Conservation (phyloP, 352 stramenopile species). For the Pilasporangium apinafurcum region DNA sequence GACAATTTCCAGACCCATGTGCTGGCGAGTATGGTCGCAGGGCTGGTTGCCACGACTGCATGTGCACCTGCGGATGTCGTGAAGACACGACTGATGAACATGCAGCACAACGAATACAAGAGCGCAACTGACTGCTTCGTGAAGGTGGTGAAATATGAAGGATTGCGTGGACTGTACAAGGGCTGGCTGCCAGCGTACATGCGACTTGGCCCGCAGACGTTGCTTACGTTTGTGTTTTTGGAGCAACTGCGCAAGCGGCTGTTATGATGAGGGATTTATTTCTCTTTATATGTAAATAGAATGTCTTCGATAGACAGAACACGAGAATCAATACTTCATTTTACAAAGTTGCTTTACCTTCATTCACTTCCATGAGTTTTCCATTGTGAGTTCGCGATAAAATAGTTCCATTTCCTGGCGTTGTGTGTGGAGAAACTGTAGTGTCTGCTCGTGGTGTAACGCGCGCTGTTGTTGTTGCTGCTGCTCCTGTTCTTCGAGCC, state of each 20-base stretch:
- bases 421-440: slow-evolving; percentile 29
- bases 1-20: slow-evolving; percentile 75
- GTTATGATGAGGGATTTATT: slow-evolving; percentile 16
- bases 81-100: slow-evolving; percentile 84
- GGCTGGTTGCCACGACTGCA: slow-evolving; percentile 69
- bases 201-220: slow-evolving; percentile 71
- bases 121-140: slow-evolving; percentile 77
- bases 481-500: slow-evolving; percentile 13
- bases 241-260: slow-evolving; percentile 72
- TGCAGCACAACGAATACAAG: slow-evolving; percentile 74
- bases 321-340: slow-evolving; percentile 6
- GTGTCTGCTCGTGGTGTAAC: slow-evolving; percentile 19
- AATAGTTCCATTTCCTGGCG: slow-evolving; percentile 28
- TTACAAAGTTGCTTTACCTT: not conserved
- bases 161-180: slow-evolving; percentile 74
- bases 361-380: slow-evolving; percentile 24
- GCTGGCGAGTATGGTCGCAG: slow-evolving; percentile 67
- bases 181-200: slow-evolving; percentile 82
- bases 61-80: slow-evolving; percentile 77
- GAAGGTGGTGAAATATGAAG: slow-evolving; percentile 72
- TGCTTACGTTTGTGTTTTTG: slow-evolving; percentile 85
- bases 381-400: slow-evolving; percentile 27
- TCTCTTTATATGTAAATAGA: slow-evolving; percentile 1
- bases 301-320: not conserved
- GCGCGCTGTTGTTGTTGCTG: slow-evolving; percentile 22